Base-by-base conservation (phyloP, 164 flowering plant genomes). In the Vitis rupestris region DNA sequence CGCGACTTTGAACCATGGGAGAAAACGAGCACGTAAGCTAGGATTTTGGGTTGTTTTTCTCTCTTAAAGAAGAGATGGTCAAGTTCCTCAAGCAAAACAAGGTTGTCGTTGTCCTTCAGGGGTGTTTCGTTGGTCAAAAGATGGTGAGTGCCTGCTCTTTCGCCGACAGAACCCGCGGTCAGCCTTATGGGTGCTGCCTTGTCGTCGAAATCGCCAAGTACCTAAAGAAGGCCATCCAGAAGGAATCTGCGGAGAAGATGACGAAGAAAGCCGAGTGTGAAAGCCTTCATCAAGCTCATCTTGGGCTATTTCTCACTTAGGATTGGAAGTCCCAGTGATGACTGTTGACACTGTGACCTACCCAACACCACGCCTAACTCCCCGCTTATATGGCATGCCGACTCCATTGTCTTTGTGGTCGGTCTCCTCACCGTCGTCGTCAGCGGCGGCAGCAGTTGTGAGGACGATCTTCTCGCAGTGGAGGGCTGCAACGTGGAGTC, bases 101-200 rank as follows among this genome's bases (percentile, higher is more conserved):
- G 80, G 88, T 83, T 1, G 85, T 82, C 51, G 63, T 85, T 59
- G 44, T 85, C 16, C 76, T 85, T 4, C 85, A 85, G 50, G 88
- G 88, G 1, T 80, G 86, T 6, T 80, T 61, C 58, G 86, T 86
- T 53, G 86, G 88, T 1, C 80, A 81, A 50, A 85, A 85, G 75
- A 85, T 84, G 9, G 83, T 80, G 61, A 85, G 83, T 80, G 70
- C 80, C 1, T 59, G 61, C 10, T n/a, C 68, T n/a, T 83, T 81
- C 70, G 88, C 83, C 72, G 85, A 85, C 1, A 85, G 88, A 44
- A 82, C 86, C 27, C 78, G 88, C 52, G 88, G 82, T 23, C 74
- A 84, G 0, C 71, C 82, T 14, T 84, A 84, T 67, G 84, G 88
- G n/a, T 85, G 82, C 72, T 84, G 86, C 70, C 59, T 84, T 31